Percentiles rank a stretch among this genome's conserved stretches.
phyloP scores from a whole-genome alignment of 257 asterid species.

The Lavandula angustifolia region DNA sequence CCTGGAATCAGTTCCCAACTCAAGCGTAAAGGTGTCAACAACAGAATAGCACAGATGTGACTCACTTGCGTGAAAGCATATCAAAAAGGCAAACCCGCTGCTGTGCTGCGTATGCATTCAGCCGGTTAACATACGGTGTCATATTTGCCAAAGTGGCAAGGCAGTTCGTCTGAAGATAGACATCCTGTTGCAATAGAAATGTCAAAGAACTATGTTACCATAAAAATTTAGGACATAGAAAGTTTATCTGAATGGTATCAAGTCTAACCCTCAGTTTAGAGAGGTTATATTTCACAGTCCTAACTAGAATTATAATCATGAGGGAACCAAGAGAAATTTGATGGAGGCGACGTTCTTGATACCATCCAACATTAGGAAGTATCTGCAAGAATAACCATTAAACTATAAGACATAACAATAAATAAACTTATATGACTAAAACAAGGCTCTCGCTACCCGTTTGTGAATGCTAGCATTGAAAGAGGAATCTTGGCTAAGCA shows the following conservation, averaged over 20 bases:
- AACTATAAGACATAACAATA: constrained; percentile 26
- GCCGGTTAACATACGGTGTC: constrained; percentile 89
- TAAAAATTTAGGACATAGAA: neutral
- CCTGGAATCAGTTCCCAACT: constrained; percentile 15
- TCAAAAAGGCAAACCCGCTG: constrained; percentile 91
- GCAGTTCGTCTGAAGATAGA: constrained; percentile 90
- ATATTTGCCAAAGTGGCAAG: constrained; percentile 91
- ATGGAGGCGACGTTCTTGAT: constrained; percentile 52
- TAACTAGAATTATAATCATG: constrained; percentile 74
- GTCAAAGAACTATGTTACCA: constrained; percentile 20
- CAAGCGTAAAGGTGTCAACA: constrained; percentile 21
- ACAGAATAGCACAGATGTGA: constrained; percentile 27
- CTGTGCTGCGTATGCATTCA: constrained; percentile 90
- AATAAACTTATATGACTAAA: constrained; percentile 14
- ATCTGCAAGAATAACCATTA: constrained; percentile 49
- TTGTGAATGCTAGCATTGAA: constrained; percentile 86
- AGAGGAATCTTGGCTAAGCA: constrained; percentile 93
- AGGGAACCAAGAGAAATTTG: constrained; percentile 72
- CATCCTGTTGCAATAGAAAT: constrained; percentile 60
- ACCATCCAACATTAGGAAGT: constrained; percentile 71
- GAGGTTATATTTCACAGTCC: constrained; percentile 68
- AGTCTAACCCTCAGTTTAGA: constrained; percentile 70
- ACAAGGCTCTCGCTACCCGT: constrained; percentile 49
- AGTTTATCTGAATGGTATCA: constrained; percentile 9
- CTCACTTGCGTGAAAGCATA: constrained; percentile 94